phyloP scores from a whole-genome alignment of 208 protist species.

The Tritrichomonas musculus region DNA sequence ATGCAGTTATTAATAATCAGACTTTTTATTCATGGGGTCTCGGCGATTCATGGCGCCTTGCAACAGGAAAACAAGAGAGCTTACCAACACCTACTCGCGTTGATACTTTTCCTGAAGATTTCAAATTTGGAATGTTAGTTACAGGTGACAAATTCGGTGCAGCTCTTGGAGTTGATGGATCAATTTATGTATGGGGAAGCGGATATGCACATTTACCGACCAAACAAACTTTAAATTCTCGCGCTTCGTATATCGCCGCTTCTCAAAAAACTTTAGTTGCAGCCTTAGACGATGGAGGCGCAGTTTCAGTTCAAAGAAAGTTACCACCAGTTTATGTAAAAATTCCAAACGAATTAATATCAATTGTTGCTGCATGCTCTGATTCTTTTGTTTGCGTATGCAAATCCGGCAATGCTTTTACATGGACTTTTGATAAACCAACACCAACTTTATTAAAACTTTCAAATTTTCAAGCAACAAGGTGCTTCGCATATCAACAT shows the following conservation, averaged over 20 bases:
- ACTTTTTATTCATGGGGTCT: slow-evolving; percentile 7
- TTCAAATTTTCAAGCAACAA: background rate
- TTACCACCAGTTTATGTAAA: background rate
- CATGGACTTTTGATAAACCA: background rate
- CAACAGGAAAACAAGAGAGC: background rate
- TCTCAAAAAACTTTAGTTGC: background rate
- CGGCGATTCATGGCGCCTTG: background rate
- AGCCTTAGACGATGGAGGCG: background rate
- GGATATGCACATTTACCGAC: background rate
- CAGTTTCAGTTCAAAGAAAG: background rate
- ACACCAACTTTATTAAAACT: background rate
- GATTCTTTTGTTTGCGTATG: background rate
- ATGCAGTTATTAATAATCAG: background rate
- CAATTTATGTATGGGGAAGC: background rate
- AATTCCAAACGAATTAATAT: background rate
- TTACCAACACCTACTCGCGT: background rate
- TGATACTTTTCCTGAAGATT: background rate
- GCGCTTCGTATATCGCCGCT: background rate
- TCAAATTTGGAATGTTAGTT: background rate
- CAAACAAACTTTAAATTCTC: background rate
- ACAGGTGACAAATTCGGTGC: background rate
- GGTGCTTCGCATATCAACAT: background rate
- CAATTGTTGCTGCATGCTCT: background rate
- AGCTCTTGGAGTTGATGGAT: background rate
- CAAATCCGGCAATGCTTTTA: background rate